Conservation (phyloP, 2,329 filamentous ascomycete genomes). For the Daldinia eschscholtzii region DNA sequence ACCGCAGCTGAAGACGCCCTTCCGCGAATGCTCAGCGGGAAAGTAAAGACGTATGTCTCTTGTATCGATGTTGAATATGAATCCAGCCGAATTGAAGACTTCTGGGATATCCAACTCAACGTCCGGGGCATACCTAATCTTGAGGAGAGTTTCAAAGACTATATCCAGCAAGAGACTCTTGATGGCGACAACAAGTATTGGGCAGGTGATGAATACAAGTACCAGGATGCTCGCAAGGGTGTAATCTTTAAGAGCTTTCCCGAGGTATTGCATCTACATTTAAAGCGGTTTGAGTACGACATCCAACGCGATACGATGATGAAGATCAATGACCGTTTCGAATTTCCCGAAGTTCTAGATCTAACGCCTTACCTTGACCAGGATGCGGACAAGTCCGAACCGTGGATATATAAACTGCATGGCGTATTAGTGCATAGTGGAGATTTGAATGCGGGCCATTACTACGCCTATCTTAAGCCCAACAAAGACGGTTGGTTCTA, state of each 20-base stretch:
- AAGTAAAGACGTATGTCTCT: slow-evolving; percentile 98
- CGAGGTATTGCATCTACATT: slow-evolving; percentile 91
- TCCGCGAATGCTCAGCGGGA: slow-evolving; percentile 92
- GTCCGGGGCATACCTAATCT: slow-evolving; percentile 94
- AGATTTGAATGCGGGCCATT: slow-evolving; percentile 96
- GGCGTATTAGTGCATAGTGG: slow-evolving; percentile 97
- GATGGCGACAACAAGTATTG: slow-evolving; percentile 99
- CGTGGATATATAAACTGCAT: slow-evolving; percentile 93
- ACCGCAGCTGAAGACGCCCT: slow-evolving; percentile 91
- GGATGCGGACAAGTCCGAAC: slow-evolving; percentile 86
- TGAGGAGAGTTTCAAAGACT: slow-evolving; percentile 94
- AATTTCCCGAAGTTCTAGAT: slow-evolving; percentile 87
- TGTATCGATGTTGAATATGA: slow-evolving; percentile 99
- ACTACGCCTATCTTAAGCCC: slow-evolving; percentile 97
- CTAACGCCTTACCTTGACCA: slow-evolving; percentile 88
- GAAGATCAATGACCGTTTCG: slow-evolving; percentile 96
- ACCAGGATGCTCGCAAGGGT: slow-evolving; percentile 97
- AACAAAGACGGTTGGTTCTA: slow-evolving; percentile 94
- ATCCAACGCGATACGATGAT: slow-evolving; percentile 97
- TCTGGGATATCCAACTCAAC: slow-evolving; percentile 98
- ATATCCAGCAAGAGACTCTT: slow-evolving; percentile 95
- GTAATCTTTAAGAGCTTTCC: slow-evolving; percentile 98
- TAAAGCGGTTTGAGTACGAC: slow-evolving; percentile 98
- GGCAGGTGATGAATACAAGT: slow-evolving; percentile 86
- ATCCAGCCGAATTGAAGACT: slow-evolving; percentile 94